These are phyloP conservation scores for Cladophialophora psammophila DNA, from an alignment of 2,329 filamentous ascomycete genomes.

Conservation along the genomic window DNA sequence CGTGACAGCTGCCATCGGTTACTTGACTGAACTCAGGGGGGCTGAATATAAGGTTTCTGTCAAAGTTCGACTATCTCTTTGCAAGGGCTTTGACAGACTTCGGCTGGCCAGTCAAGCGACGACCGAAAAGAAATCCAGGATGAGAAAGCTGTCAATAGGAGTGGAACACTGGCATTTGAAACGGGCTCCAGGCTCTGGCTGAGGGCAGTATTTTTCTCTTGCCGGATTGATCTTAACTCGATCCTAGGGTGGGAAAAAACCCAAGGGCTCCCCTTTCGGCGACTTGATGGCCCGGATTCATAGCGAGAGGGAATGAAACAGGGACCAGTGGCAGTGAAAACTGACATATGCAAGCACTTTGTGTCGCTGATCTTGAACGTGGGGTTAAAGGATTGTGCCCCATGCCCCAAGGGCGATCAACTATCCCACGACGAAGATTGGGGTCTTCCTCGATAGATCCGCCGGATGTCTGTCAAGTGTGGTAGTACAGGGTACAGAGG, in stretches of 20 bases:
- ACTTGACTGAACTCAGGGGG: background rate
- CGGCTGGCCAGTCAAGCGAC: background rate
- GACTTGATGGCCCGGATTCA: slow-evolving; percentile 7
- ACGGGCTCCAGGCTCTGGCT: background rate
- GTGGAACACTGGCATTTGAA: background rate
- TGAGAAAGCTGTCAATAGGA: background rate
- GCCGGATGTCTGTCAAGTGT: background rate
- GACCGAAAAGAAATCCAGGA: background rate
- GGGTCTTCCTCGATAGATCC: background rate
- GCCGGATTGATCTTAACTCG: background rate
- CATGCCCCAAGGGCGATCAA: background rate
- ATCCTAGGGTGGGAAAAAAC: background rate
- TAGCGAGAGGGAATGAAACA: background rate
- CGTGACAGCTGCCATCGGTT: background rate
- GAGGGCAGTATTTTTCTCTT: background rate
- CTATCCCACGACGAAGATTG: background rate
- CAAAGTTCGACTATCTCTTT: slow-evolving; percentile 1
- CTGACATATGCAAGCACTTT: background rate
- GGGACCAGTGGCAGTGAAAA: background rate
- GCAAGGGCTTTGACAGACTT: background rate
- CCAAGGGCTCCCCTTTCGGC: slow-evolving; percentile 2
- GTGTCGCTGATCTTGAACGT: background rate
- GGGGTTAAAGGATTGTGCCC: slow-evolving; percentile 10
- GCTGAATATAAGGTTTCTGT: background rate
- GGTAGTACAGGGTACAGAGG: background rate